Conservation (phyloP, 257 asterid species). For the Solanum acaule region DNA sequence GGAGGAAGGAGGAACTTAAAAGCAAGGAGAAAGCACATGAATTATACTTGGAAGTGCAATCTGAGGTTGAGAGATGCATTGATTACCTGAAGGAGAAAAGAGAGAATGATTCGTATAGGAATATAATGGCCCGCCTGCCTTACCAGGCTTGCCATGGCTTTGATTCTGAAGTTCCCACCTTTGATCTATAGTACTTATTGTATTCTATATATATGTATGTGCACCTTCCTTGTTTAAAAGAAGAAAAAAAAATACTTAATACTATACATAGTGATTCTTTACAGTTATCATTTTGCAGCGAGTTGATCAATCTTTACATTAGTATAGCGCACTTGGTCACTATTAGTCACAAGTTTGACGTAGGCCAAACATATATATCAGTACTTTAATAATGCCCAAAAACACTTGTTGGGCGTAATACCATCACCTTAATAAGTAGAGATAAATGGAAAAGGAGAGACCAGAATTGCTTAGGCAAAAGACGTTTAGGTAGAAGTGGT, state of each 20-base stretch:
- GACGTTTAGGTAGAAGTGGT: not conserved
- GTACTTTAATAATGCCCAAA: not conserved
- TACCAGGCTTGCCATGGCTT: conserved; percentile 68
- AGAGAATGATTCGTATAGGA: conserved; percentile 62
- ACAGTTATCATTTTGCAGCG: not conserved
- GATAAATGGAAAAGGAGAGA: not conserved
- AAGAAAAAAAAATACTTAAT: not conserved
- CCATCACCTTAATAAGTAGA: not conserved
- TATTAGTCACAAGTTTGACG: not conserved
- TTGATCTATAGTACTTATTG: conserved; percentile 20
- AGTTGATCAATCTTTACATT: not conserved
- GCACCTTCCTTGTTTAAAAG: not conserved
- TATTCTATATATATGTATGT: not conserved
- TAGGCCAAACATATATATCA: too few species aligned
- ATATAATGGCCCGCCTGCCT: conserved; percentile 37
- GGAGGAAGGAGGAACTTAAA: conserved; percentile 54
- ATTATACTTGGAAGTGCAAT: conserved; percentile 61
- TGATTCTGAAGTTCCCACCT: conserved; percentile 65
- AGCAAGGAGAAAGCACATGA: conserved; percentile 54
- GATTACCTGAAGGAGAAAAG: conserved; percentile 59
- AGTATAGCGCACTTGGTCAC: not conserved
- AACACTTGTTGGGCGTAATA: not conserved
- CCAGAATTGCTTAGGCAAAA: not conserved
- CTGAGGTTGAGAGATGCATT: conserved; percentile 57
- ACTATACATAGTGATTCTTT: too few species aligned